Evolutionary conservation across 768 basidiomycete species (phyloP).

Genomic region (Panellus pusillus): DNA sequence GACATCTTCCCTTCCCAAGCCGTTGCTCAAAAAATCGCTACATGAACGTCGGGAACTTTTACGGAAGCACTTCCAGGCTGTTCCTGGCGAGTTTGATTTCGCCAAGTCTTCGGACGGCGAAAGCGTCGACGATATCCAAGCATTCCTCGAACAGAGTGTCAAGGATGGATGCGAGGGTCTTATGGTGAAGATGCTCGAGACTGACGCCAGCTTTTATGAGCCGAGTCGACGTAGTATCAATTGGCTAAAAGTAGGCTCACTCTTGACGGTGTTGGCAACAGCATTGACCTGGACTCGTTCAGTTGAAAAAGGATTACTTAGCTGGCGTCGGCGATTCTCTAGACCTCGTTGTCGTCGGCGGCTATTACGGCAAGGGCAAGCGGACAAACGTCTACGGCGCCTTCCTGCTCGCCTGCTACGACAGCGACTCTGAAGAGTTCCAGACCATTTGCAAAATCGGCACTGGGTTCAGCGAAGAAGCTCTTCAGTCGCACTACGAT

Average conservation of each 20-base stretch:
- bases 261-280: background rate
- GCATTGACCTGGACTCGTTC: slow-evolving; percentile 1
- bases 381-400: slow-evolving; percentile 97
- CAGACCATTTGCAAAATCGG: slow-evolving; percentile 99
- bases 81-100: slow-evolving; percentile 90
- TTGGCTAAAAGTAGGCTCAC: slow-evolving; percentile 85
- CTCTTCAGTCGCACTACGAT: slow-evolving; percentile 77
- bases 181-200: slow-evolving; percentile 99
- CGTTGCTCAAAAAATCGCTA: slow-evolving; percentile 76
- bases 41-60: slow-evolving; percentile 76
- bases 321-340: slow-evolving; percentile 96
- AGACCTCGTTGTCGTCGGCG: slow-evolving; percentile 96
- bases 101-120: slow-evolving; percentile 89
- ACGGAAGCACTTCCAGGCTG: slow-evolving; percentile 73
- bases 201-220: slow-evolving; percentile 90
- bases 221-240: slow-evolving; percentile 94
- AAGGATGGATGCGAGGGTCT: slow-evolving; percentile 98
- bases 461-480: slow-evolving; percentile 96
- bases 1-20: slow-evolving; percentile 42
- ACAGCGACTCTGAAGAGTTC: slow-evolving; percentile 89
- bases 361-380: slow-evolving; percentile 97
- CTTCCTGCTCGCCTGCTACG: slow-evolving; percentile 96
- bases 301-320: slow-evolving; percentile 99
- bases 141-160: slow-evolving; percentile 93
- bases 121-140: slow-evolving; percentile 90